Evolutionary conservation across 495 filamentous ascomycete genomes (phyloP).

Genomic region (Umbilicaria muhlenbergii): DNA sequence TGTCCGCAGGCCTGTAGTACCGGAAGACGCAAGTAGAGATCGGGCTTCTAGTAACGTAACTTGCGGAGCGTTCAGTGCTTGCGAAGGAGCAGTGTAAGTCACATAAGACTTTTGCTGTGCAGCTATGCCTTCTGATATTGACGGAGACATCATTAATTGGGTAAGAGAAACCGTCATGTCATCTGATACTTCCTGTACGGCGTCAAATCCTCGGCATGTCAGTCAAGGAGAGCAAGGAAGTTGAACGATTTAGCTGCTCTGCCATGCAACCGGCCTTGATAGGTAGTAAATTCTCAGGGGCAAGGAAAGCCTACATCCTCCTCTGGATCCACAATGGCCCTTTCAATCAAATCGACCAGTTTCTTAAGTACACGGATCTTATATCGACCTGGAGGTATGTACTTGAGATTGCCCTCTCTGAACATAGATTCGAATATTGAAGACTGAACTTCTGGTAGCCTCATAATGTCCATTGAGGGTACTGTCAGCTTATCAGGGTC

Average conservation of each 20-base stretch:
- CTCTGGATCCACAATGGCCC: constrained; percentile 56
- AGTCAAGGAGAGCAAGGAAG: constrained; percentile 6
- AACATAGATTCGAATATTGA: constrained; percentile 50
- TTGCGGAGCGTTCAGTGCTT: constrained; percentile 10
- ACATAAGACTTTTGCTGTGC: constrained; percentile 66
- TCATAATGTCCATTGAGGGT: constrained; percentile 35
- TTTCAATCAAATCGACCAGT: constrained; percentile 48
- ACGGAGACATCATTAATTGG: constrained; percentile 36
- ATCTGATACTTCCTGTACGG: constrained; percentile 55
- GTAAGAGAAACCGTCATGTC: constrained; percentile 48
- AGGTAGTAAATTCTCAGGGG: constrained; percentile 2
- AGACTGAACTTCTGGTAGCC: constrained; percentile 38
- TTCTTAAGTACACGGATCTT: constrained; percentile 56
- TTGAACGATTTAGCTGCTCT: background rate
- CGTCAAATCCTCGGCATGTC: constrained; percentile 9
- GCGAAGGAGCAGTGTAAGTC: constrained; percentile 44
- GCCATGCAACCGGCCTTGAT: background rate
- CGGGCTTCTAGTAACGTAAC: constrained; percentile 58
- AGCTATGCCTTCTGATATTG: constrained; percentile 41
- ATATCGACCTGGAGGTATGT: constrained; percentile 49
- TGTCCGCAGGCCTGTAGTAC: constrained; percentile 76
- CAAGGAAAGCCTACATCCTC: constrained; percentile 51
- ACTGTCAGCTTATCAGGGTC: constrained; percentile 38
- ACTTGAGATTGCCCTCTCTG: constrained; percentile 28
- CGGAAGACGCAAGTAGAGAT: constrained; percentile 51